A percentile compares a stretch with the other conserved stretches of the same genome.
These are phyloP conservation scores for Lactifluus piperatus DNA, from an alignment of 768 basidiomycete species.

Conservation along the genomic window DNA sequence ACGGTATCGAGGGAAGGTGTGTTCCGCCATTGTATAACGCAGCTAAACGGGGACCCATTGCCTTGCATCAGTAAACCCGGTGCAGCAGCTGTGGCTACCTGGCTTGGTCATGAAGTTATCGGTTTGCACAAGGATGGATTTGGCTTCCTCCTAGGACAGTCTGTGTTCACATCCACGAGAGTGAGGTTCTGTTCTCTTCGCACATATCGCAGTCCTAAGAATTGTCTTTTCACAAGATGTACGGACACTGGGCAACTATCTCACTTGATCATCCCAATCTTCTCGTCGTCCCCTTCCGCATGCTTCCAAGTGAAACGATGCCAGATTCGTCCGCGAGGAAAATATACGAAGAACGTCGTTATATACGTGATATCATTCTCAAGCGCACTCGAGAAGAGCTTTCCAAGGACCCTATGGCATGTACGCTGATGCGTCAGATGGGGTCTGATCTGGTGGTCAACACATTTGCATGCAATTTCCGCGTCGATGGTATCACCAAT, in stretches of 20 bases:
- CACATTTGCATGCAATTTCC: slow-evolving; percentile 38
- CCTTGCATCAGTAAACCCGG: slow-evolving; percentile 35
- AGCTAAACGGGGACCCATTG: not conserved
- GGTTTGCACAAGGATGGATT: slow-evolving; percentile 34
- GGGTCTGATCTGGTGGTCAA: slow-evolving; percentile 36
- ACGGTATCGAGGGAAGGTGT: slow-evolving; percentile 42
- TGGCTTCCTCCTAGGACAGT: slow-evolving; percentile 34
- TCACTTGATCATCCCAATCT: slow-evolving; percentile 26
- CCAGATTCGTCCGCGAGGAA: slow-evolving; percentile 6
- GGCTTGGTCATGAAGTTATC: slow-evolving; percentile 31
- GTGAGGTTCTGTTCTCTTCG: slow-evolving; percentile 21
- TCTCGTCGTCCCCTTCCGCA: slow-evolving; percentile 35
- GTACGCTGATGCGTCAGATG: slow-evolving; percentile 13
- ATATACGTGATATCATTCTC: slow-evolving; percentile 16
- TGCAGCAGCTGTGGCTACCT: slow-evolving; percentile 33
- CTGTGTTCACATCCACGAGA: slow-evolving; percentile 29
- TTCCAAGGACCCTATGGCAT: slow-evolving; percentile 10
- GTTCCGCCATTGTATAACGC: not conserved
- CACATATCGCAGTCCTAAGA: not conserved
- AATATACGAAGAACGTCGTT: slow-evolving; percentile 24
- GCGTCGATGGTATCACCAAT: slow-evolving; percentile 28
- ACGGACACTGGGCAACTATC: slow-evolving; percentile 36
- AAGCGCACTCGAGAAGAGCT: slow-evolving; percentile 10
- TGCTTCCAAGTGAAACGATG: slow-evolving; percentile 29
- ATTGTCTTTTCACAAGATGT: slow-evolving; percentile 20